Conservation (phyloP, 192 early-diverging fungal species). For the Linnemannia zychae region DNA sequence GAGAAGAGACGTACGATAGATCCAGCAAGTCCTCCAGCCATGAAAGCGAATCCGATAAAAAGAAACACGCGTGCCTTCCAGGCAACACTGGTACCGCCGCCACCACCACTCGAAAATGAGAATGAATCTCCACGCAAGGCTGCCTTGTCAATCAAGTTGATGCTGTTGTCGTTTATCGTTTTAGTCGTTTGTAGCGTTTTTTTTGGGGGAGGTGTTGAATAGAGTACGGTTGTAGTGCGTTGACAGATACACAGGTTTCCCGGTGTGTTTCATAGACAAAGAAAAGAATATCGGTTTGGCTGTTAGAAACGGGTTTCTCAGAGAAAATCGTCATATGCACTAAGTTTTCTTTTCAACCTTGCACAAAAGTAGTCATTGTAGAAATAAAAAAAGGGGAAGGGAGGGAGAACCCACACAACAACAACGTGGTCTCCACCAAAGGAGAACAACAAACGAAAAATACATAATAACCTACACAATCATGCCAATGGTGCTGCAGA, state of each 20-base stretch:
- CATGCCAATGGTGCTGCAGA: constrained; percentile 70
- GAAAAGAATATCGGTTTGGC: background rate
- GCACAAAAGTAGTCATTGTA: background rate
- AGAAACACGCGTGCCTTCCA: constrained; percentile 66
- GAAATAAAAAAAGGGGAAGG: background rate
- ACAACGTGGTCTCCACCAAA: too few relatives aligned
- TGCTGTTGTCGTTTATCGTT: constrained; percentile 33
- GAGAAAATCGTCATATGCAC: background rate
- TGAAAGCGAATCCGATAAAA: constrained; percentile 72
- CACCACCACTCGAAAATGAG: constrained; percentile 44
- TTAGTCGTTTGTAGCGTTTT: background rate
- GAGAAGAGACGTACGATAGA: constrained; percentile 55
- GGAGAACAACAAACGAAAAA: background rate
- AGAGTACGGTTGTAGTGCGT: too few relatives aligned
- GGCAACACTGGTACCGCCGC: constrained; percentile 38
- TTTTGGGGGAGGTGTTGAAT: background rate
- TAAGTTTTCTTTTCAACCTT: background rate
- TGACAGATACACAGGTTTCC: background rate
- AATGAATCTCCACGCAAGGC: constrained; percentile 61
- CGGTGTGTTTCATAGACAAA: background rate
- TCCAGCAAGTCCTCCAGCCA: constrained; percentile 72
- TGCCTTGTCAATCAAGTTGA: constrained; percentile 68
- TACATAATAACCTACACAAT: constrained; percentile 61
- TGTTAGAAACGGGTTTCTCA: background rate
- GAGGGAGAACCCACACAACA: background rate